Conservation (phyloP, 2,329 filamentous ascomycete genomes). For the Pseudogymnoascus sp. region DNA sequence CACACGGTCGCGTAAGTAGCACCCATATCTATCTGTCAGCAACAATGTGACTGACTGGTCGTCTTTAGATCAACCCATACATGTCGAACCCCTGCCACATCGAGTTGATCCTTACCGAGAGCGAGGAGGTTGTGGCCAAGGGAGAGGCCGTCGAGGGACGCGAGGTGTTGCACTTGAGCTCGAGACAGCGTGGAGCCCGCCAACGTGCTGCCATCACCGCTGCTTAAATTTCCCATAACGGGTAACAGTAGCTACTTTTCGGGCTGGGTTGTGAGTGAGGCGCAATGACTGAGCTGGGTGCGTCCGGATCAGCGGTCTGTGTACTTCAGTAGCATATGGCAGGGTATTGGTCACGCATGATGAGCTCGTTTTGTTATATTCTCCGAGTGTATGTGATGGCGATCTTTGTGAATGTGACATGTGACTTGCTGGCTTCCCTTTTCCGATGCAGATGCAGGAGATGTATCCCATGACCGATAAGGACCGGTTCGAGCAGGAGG, state of each 20-base stretch:
- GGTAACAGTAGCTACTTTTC: neutral
- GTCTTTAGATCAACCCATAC: constrained; percentile 91
- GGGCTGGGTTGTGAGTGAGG: constrained; percentile 2
- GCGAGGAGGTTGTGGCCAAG: constrained; percentile 93
- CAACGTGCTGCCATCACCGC: constrained; percentile 58
- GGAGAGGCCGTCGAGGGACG: constrained; percentile 60
- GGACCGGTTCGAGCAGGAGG: neutral
- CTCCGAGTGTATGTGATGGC: neutral
- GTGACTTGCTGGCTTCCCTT: neutral
- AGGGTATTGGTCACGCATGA: constrained; percentile 17
- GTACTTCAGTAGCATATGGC: constrained; percentile 27
- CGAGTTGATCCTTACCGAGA: constrained; percentile 98
- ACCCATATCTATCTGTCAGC: neutral
- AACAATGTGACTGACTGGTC: constrained; percentile 24
- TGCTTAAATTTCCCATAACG: constrained; percentile 23
- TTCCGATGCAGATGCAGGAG: neutral
- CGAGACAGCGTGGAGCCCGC: constrained; percentile 80
- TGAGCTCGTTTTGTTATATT: neutral
- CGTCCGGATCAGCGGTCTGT: constrained; percentile 16
- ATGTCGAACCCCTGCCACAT: constrained; percentile 99
- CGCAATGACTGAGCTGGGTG: constrained; percentile 7
- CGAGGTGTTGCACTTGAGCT: constrained; percentile 65
- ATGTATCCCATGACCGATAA: neutral
- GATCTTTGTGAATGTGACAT: neutral
- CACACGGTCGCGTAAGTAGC: constrained; percentile 95